Evolutionary conservation across 768 basidiomycete species (phyloP).

Genomic region (Leccinum uliginosum): DNA sequence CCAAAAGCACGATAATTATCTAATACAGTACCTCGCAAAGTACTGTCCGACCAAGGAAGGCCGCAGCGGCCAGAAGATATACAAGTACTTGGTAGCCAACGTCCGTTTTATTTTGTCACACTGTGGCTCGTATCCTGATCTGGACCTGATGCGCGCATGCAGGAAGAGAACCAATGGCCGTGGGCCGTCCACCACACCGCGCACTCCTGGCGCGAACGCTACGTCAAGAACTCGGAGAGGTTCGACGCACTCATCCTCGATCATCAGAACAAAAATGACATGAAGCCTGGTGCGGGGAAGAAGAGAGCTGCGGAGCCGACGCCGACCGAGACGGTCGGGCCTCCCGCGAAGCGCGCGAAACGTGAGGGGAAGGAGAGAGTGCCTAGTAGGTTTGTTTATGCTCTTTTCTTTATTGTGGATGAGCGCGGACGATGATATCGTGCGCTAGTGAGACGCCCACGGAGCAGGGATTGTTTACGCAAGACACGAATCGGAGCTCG

Average conservation of each 20-base stretch:
- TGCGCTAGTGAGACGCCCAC: conserved; percentile 3
- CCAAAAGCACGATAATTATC: conserved; percentile 37
- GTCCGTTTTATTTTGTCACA: conserved; percentile 32
- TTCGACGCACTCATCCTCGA: conserved; percentile 43
- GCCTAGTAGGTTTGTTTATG: conserved; percentile 2
- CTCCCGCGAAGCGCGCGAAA: conserved; percentile 9
- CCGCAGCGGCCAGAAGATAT: conserved; percentile 46
- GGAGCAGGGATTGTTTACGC: neutral
- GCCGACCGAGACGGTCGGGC: neutral
- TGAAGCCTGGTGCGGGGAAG: neutral
- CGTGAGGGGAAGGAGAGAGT: neutral
- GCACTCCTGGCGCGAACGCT: conserved; percentile 66
- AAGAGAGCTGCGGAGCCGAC: conserved; percentile 2
- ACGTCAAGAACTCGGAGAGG: conserved; percentile 38
- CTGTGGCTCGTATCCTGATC: neutral
- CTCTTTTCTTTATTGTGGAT: neutral
- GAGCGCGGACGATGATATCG: neutral
- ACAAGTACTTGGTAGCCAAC: conserved; percentile 39
- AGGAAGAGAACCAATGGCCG: conserved; percentile 42
- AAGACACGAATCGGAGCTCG: neutral
- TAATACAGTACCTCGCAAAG: conserved; percentile 47
- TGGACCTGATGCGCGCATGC: neutral
- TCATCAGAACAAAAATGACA: conserved; percentile 34
- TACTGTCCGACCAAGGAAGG: conserved; percentile 38
- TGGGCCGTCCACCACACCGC: conserved; percentile 52